Evolutionary conservation across 1,139 yeast genomes (phyloP), one percentile per base, ranked within the genome.

Genomic region (Geotrichum bryndzae): DNA sequence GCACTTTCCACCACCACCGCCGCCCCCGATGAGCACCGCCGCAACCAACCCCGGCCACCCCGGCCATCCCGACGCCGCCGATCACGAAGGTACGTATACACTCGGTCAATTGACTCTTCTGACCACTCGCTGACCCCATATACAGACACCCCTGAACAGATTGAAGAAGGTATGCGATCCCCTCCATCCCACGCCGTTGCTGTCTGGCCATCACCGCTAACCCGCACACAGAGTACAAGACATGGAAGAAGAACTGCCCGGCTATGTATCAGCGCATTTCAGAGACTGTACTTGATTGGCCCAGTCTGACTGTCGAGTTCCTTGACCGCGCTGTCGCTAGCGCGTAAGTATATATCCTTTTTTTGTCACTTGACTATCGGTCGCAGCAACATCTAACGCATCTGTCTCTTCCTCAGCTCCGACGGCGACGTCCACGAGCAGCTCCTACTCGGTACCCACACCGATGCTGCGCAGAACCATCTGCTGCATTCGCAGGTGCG

Each of bases 201-300:
- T 29, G 33, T 8, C 10, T 1, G 33, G 11, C 27, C 22, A 11
- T 38, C 25, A n/a, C 22, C 55, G 55, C 51, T 54, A 23, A 51
- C 25, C 15, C 22, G 13, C 23, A 8, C 18, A 2, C 35, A 73
- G 96, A 90, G 74, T 91, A 86, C 79, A 89, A 91, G 71, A 88
- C 89, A 63, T 94, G 99, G 99, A 92, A 92, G 74, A 94, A 94
- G 72, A 86, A 96, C 13, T 88, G 94, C n/a, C 97, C 96, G 18
- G 81, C 90, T 67, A 78, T 94, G 59, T 94, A 94, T 76, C 90
- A 90, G 73, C 79, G 89, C 65, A 82, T 90, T 68, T 83, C 90
- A 66, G 83, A 96, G 45, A 80, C 83, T 65, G 84, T 89, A 25
- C 77, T 85, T 58, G 85, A 85, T 56, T 82, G 82, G 78, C 92